These are phyloP conservation scores for Neurospora sublineolata DNA, from an alignment of 495 filamentous ascomycete genomes.

Conservation along the genomic window DNA sequence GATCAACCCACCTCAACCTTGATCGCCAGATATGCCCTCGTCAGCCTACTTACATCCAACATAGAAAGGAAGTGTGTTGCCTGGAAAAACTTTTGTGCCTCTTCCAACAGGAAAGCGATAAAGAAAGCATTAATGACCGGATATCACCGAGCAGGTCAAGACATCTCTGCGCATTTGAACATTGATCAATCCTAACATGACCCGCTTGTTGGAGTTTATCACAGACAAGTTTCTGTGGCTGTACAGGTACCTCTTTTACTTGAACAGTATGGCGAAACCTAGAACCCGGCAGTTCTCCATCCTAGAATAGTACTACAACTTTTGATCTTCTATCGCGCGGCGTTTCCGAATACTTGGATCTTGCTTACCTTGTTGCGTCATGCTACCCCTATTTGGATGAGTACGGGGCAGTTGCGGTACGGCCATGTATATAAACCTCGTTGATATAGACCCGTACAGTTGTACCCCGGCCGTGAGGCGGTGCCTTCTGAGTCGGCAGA, in stretches of 20 bases:
- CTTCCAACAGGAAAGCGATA: neutral
- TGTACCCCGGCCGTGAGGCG: neutral
- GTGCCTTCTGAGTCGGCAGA: neutral
- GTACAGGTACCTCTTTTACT: neutral
- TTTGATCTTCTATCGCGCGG: neutral
- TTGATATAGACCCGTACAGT: neutral
- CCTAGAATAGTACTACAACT: neutral
- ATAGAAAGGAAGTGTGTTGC: neutral
- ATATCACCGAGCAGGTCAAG: neutral
- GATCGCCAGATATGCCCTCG: neutral
- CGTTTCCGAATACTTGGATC: neutral
- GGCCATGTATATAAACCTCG: neutral
- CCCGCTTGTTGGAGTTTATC: neutral
- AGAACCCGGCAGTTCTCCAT: neutral
- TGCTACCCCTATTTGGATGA: neutral
- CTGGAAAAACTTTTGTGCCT: neutral
- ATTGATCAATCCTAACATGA: neutral
- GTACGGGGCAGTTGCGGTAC: neutral
- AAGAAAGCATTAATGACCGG: neutral
- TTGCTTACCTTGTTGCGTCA: neutral
- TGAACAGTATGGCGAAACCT: neutral
- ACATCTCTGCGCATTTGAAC: neutral
- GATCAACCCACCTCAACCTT: neutral
- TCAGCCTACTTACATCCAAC: neutral
- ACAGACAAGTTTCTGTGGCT: neutral